Evolutionary conservation across 176 grass and related monocot species (phyloP), one percentile per base, ranked within the genome.

Genomic region (Aegilops sharonensis): DNA sequence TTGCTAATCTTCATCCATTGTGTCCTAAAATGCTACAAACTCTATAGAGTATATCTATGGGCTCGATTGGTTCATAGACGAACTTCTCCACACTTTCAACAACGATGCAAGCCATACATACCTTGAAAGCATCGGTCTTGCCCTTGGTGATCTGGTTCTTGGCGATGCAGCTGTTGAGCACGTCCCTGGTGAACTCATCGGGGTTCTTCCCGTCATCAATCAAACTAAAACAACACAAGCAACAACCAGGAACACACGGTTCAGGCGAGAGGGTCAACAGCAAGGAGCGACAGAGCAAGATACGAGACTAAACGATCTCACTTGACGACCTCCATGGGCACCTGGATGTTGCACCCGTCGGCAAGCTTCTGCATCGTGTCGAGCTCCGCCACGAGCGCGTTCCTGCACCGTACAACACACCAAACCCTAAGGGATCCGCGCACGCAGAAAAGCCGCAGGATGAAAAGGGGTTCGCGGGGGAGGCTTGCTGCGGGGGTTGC

Each of bases 71-170:
- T 75, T 9, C 42, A 47, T 50, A 25, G 13, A 13, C 15, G 1
- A 52, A 11, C 9, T 78, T 25, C 3, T 9, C 15, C 39, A 42
- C n/a, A 74, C 0, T 74, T 39, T 42, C 1, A 64, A 59, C 6
- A 13, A 71, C 11, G 52, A 39, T n/a, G 17, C 31, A 39, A 36
- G 36, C 34, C 64, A 45, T 47, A 25, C 9, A 11, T 90, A 96
- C 97, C 94, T 99, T 99, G 81, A 94, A 96, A 87, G 97, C 94
- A 57, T 99, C 97, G 0, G 90, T 96, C 72, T 96, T 99, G 70
- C 94, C 97, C 89, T 96, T 96, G 61, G 94, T 96, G 85, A 99
- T 91, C 90, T 96, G 97, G 88, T 99, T 99, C 85, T 99, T 96
- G 14, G 89, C 90, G 74, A 99, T 96, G 77, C 94, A 94, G 80